Evolutionary conservation across 805 yeast species (phyloP).

Genomic region (Yamadazyma scolyti): DNA sequence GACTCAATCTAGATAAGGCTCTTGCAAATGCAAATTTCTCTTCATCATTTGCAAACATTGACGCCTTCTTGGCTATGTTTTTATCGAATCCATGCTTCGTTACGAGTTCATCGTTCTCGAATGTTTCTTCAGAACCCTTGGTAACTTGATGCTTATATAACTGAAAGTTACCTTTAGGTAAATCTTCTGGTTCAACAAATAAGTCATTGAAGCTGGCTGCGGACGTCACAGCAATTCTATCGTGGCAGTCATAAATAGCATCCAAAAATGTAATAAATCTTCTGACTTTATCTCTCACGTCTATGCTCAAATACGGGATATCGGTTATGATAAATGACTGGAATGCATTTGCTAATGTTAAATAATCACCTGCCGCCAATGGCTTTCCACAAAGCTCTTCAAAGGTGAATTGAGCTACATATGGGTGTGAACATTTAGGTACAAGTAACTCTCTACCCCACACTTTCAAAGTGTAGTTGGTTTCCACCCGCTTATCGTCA

Average conservation of each 20-base stretch:
- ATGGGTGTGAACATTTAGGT: slow-evolving; percentile 71
- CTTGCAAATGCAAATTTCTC: slow-evolving; percentile 96
- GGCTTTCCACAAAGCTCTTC: slow-evolving; percentile 83
- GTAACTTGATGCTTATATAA: slow-evolving; percentile 39
- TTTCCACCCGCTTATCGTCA: slow-evolving; percentile 15
- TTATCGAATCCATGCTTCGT: slow-evolving; percentile 75
- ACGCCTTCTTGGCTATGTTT: slow-evolving; percentile 64
- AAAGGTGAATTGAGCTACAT: slow-evolving; percentile 88
- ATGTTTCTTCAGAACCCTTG: slow-evolving; percentile 32
- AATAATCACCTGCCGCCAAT: slow-evolving; percentile 90
- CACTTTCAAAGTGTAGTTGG: slow-evolving; percentile 43
- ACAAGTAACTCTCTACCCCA: slow-evolving; percentile 87
- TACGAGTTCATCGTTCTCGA: slow-evolving; percentile 59
- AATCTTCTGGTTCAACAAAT: slow-evolving; percentile 77
- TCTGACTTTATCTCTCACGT: slow-evolving; percentile 79
- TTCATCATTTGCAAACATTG: slow-evolving; percentile 86
- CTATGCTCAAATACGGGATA: slow-evolving; percentile 78
- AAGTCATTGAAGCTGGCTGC: slow-evolving; percentile 81
- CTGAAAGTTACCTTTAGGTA: slow-evolving; percentile 44
- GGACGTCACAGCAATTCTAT: slow-evolving; percentile 83
- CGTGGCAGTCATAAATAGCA: slow-evolving; percentile 91
- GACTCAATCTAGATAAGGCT: slow-evolving; percentile 85
- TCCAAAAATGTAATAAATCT: slow-evolving; percentile 93
- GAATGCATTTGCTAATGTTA: slow-evolving; percentile 74
- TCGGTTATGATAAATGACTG: slow-evolving; percentile 85